phyloP scores from a whole-genome alignment of 2,329 filamentous ascomycete genomes.

The Colletotrichum sp. region DNA sequence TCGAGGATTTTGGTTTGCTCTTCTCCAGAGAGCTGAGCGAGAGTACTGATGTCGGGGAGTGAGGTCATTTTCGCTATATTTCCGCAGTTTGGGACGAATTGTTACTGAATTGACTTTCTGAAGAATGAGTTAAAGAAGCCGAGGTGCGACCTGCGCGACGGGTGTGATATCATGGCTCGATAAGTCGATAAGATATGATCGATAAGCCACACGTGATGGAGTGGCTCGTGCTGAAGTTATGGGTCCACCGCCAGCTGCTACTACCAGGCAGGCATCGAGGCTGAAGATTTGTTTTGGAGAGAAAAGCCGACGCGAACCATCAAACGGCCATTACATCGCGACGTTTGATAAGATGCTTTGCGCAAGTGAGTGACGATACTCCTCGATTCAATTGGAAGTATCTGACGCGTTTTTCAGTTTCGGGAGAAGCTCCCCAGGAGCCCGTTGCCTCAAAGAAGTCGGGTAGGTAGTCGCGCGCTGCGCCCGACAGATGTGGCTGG shows the following conservation, averaged over 20 bases:
- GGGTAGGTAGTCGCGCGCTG: constrained; percentile 58
- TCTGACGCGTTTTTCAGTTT: constrained; percentile 65
- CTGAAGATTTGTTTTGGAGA: constrained; percentile 23
- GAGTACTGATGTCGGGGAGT: constrained; percentile 63
- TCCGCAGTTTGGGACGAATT: not conserved
- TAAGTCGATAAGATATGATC: not conserved
- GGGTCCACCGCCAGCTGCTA: constrained; percentile 4
- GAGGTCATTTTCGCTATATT: constrained; percentile 20
- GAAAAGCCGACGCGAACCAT: constrained; percentile 9
- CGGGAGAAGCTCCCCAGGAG: constrained; percentile 93
- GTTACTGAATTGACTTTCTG: not conserved
- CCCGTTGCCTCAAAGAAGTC: constrained; percentile 95
- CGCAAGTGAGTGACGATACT: constrained; percentile 42
- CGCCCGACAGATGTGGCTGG: not conserved
- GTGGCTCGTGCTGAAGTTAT: constrained; percentile 11
- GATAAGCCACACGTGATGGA: constrained; percentile 2
- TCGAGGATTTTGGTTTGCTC: constrained; percentile 69
- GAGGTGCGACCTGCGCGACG: not conserved
- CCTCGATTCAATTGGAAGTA: not conserved
- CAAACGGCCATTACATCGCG: constrained; percentile 6
- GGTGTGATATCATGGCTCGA: constrained; percentile 1
- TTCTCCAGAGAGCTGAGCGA: constrained; percentile 60
- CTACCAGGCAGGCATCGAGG: constrained; percentile 8
- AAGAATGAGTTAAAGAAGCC: not conserved
- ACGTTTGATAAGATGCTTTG: constrained; percentile 21